Evolutionary conservation across 1,284 basidiomycete genomes (phyloP).

Genomic region (Cerioporus squamosus): DNA sequence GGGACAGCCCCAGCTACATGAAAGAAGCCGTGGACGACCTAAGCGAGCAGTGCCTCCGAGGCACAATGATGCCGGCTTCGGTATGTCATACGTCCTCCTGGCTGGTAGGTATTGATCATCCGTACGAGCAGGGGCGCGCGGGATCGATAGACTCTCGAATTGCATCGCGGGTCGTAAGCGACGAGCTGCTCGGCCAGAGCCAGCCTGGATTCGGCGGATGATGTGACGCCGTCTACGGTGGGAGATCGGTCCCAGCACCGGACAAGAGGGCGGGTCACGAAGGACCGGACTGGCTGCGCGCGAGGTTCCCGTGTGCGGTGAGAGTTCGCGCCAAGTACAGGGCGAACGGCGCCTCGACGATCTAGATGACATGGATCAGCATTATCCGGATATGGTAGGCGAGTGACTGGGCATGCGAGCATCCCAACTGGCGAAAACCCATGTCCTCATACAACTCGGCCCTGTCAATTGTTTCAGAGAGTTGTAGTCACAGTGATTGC

Average conservation of each 20-base stretch:
- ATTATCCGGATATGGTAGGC: constrained; percentile 4
- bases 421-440: constrained; percentile 1
- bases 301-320: constrained; percentile 4
- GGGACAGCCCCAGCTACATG: constrained; percentile 22
- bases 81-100: background rate
- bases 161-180: background rate
- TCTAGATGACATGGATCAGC: constrained; percentile 16
- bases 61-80: constrained; percentile 10
- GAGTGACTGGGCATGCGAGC: background rate
- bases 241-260: constrained; percentile 2
- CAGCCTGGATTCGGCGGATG: background rate
- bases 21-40: constrained; percentile 14
- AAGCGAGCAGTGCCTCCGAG: constrained; percentile 25
- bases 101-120: background rate
- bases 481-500: background rate
- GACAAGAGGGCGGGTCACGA: background rate
- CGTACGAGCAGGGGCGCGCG: background rate
- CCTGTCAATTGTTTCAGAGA: background rate
- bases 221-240: background rate
- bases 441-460: background rate
- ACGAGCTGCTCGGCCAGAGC: background rate
- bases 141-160: constrained; percentile 1
- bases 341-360: background rate
- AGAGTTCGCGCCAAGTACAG: constrained; percentile 15
- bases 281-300: background rate